These are phyloP conservation scores for Aaosphaeria pasadenensis DNA, from an alignment of 2,329 filamentous ascomycete species.

Conservation along the genomic window DNA sequence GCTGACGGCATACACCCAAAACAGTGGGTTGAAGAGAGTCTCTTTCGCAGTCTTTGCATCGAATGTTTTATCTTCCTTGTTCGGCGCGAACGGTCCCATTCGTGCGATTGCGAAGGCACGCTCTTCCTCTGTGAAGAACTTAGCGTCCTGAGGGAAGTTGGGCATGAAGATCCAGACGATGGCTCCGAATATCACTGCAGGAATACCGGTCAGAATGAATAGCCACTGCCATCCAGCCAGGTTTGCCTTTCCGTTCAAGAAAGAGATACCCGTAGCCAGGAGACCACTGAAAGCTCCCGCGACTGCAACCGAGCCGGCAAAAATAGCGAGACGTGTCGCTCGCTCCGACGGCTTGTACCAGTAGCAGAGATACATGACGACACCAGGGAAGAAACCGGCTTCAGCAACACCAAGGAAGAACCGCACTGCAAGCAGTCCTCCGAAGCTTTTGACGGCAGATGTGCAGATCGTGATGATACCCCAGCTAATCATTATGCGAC, in stretches of 20 bases:
- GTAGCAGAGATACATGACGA: constrained; percentile 62
- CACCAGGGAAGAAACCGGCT: constrained; percentile 57
- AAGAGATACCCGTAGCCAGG: constrained; percentile 65
- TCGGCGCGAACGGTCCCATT: constrained; percentile 48
- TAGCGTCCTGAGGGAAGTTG: constrained; percentile 70
- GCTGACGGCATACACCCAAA: constrained; percentile 51
- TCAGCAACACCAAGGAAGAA: constrained; percentile 68
- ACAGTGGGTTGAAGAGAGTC: constrained; percentile 49
- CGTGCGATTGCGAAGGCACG: constrained; percentile 68
- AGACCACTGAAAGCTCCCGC: constrained; percentile 74
- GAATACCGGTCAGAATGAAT: constrained; percentile 61
- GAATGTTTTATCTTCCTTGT: constrained; percentile 40
- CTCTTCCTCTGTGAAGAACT: constrained; percentile 67
- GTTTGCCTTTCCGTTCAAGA: constrained; percentile 61
- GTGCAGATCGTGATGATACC: constrained; percentile 65
- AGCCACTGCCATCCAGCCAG: constrained; percentile 37
- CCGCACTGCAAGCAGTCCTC: constrained; percentile 47
- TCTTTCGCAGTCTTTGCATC: constrained; percentile 46
- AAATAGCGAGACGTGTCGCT: constrained; percentile 70
- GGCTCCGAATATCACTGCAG: constrained; percentile 64
- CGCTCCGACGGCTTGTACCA: constrained; percentile 79
- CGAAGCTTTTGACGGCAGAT: constrained; percentile 59
- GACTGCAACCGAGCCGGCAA: constrained; percentile 76
- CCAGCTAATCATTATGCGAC: constrained; percentile 68
- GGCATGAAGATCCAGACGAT: constrained; percentile 71